phyloP scores from a whole-genome alignment of 2,329 filamentous ascomycete species.

The Dothideomycetes sp. region DNA sequence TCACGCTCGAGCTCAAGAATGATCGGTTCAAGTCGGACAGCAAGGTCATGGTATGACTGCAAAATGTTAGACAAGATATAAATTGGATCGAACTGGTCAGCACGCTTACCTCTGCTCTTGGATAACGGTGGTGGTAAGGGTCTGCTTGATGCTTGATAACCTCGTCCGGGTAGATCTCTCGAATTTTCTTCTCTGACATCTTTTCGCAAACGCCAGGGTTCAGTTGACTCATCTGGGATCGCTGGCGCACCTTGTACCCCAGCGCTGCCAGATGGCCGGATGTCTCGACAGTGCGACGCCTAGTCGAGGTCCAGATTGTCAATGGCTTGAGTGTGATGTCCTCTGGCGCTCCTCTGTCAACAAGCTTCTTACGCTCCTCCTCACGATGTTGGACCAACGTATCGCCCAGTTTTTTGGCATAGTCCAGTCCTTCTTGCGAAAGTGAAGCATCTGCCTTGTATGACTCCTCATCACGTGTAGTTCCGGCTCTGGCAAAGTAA shows the following conservation, averaged over 20 bases:
- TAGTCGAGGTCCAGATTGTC: constrained; percentile 89
- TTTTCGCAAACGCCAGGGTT: constrained; percentile 95
- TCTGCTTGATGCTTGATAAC: constrained; percentile 86
- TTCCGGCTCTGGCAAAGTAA: constrained; percentile 82
- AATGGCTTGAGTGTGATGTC: constrained; percentile 65
- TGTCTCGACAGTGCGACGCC: constrained; percentile 82
- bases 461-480: constrained; percentile 75
- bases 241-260: constrained; percentile 79
- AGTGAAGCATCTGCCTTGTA: constrained; percentile 86
- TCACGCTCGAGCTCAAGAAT: constrained; percentile 95
- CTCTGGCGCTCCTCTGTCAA: constrained; percentile 52
- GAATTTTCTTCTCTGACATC: constrained; percentile 73
- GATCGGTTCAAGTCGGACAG: constrained; percentile 94
- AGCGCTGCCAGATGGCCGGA: constrained; percentile 66
- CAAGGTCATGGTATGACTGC: constrained; percentile 93
- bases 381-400: constrained; percentile 74
- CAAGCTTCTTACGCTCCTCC: constrained; percentile 60
- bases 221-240: constrained; percentile 93
- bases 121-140: constrained; percentile 94
- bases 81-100: neutral
- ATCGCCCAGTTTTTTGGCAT: constrained; percentile 78
- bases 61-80: constrained; percentile 13
- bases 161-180: constrained; percentile 76
- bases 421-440: constrained; percentile 67
- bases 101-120: constrained; percentile 69